Conservation (phyloP, 257 asterid genomes). For the Handroanthus guayacan region DNA sequence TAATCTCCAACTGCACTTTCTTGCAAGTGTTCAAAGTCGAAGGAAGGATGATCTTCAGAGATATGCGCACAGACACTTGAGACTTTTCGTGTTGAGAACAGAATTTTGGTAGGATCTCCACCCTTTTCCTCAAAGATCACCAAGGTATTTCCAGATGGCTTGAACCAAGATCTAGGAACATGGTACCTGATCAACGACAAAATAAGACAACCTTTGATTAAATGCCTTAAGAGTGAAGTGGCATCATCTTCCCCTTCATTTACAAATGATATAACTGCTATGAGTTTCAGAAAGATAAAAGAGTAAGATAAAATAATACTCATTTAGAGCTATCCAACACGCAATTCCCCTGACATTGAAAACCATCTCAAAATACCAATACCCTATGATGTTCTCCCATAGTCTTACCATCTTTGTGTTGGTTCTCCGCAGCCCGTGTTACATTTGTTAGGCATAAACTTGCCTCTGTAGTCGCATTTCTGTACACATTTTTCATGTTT, state of each 20-base stretch:
- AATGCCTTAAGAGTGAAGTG: background rate
- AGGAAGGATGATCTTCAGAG: constrained; percentile 72
- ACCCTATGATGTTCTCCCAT: background rate
- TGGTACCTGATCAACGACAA: constrained; percentile 70
- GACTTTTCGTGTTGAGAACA: constrained; percentile 64
- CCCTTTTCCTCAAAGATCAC: constrained; percentile 92
- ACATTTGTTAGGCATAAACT: constrained; percentile 82
- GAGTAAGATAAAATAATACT: background rate
- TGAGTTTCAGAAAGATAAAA: no score
- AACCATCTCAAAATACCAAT: no score
- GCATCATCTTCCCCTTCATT: no score
- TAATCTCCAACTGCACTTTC: constrained; percentile 36
- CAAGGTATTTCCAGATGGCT: constrained; percentile 74
- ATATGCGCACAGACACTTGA: constrained; percentile 56
- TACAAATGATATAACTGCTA: no score
- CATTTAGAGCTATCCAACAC: no score
- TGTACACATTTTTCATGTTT: constrained; percentile 63
- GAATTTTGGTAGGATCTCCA: constrained; percentile 77
- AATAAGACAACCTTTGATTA: constrained; percentile 7
- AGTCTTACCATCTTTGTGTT: constrained; percentile 86
- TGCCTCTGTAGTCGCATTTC: constrained; percentile 84
- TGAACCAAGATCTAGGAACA: constrained; percentile 93
- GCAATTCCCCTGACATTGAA: no score
- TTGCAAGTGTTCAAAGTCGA: constrained; percentile 44
- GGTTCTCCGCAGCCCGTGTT: constrained; percentile 87